A percentile compares a stretch with the other conserved stretches of the same genome.
Evolutionary conservation across 2,329 filamentous ascomycete species (phyloP).

Genomic region (Tolypocladium sp.): DNA sequence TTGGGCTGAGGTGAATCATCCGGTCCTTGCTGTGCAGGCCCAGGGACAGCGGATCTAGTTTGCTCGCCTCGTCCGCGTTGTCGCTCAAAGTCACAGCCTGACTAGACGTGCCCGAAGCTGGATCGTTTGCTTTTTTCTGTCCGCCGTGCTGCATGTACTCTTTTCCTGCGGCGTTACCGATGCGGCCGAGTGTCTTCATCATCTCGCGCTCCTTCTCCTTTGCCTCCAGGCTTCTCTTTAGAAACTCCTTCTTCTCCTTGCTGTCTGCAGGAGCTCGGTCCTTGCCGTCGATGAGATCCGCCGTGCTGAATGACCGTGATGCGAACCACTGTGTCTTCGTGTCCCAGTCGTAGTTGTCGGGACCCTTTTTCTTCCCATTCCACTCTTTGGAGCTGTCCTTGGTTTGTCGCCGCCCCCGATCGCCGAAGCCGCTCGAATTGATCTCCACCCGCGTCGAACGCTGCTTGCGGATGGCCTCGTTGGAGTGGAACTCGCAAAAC

Average conservation of each 20-base stretch:
- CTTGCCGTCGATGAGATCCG: slow-evolving; percentile 56
- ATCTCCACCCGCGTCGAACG: slow-evolving; percentile 65
- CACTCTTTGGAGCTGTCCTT: slow-evolving; percentile 5
- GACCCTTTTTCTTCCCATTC: slow-evolving; percentile 8
- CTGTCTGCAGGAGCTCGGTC: slow-evolving; percentile 48
- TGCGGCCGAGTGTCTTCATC: slow-evolving; percentile 54
- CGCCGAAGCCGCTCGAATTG: slow-evolving; percentile 53
- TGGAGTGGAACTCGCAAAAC: slow-evolving; percentile 88
- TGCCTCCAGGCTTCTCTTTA: slow-evolving; percentile 54
- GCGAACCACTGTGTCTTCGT: slow-evolving; percentile 50
- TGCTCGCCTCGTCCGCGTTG: slow-evolving; percentile 16
- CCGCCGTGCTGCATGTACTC: slow-evolving; percentile 56
- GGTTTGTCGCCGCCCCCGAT: slow-evolving; percentile 21
- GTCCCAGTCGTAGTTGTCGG: slow-evolving; percentile 45
- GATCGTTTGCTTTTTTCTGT: slow-evolving; percentile 4
- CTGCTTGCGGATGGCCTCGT: slow-evolving; percentile 65
- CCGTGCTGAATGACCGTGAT: slow-evolving; percentile 40
- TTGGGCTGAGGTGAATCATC: slow-evolving; percentile 46
- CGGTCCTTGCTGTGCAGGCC: slow-evolving; percentile 24
- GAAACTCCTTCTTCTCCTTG: slow-evolving; percentile 54
- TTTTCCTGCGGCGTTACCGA: slow-evolving; percentile 56
- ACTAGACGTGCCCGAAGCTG: slow-evolving; percentile 4
- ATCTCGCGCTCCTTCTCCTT: slow-evolving; percentile 67
- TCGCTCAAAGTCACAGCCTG: slow-evolving; percentile 4
- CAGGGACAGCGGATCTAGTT: slow-evolving; percentile 31